Evolutionary conservation across 2,329 filamentous ascomycete species (phyloP), one percentile per base, ranked within the genome.

Genomic region (Cercospora janseana): DNA sequence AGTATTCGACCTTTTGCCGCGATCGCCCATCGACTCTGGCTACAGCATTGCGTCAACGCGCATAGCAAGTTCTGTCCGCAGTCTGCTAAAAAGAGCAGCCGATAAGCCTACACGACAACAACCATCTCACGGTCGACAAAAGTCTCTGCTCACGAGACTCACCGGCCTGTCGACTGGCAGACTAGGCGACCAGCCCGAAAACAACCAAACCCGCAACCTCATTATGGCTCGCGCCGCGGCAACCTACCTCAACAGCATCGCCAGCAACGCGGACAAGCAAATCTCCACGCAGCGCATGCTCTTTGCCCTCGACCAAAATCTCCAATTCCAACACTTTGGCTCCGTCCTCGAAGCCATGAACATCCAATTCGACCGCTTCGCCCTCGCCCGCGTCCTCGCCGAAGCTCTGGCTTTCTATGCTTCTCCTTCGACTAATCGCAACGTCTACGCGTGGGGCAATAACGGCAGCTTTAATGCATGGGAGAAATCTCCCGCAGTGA

Each of bases 311-410:
- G 51, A 59, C 23, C 56, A 56, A 12, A 46, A 54, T 26, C 51
- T 55, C n/a, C 55, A 51, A 4, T 63, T 54, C 23, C 48, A 51
- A 29, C 56, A 58, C 16, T 52, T 63, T 28, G 61, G 58, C 47
- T 42, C 37, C 12, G 41, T 55, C 8, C 42, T 63, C 10, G 53
- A 59, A 29, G 41, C 42, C 8, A 43, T 53, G 28, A 42, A 54
- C 12, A 49, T 63, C 23, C 51, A 52, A 6, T 54, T 59, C 26
- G 54, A 62, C 31, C 47, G 53, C 10, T 48, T 59, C 9, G 50
- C 57, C 16, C 45, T 61, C 8, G 60, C 60, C n/a, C 55, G 52
- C 21, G 54, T 55, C 13, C 54, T 63, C 9, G 50, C 52, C 5
- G 59, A 59, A 27, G 55, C 55, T 6, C 44, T 60, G 8, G 46